Conservation (phyloP, 2,329 filamentous ascomycete genomes). For the Diaporthe nobilis region DNA sequence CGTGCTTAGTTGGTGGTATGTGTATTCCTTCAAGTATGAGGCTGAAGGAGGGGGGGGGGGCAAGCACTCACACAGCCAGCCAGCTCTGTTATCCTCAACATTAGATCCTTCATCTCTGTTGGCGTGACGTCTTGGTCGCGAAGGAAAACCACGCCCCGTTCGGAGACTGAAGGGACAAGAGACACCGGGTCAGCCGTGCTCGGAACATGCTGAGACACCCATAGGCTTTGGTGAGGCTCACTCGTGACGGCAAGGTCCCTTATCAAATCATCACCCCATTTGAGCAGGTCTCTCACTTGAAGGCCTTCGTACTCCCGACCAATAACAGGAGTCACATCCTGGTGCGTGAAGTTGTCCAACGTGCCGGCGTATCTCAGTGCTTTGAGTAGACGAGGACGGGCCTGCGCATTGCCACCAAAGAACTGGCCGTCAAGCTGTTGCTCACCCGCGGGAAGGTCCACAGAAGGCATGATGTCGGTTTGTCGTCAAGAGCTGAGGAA, state of each 20-base stretch:
- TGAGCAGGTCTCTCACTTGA: slow-evolving; percentile 50
- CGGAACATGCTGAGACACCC: background rate
- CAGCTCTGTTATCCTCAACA: slow-evolving; percentile 58
- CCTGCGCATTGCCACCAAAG: slow-evolving; percentile 47
- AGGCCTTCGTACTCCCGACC: slow-evolving; percentile 52
- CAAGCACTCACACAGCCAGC: slow-evolving; percentile 55
- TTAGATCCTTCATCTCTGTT: slow-evolving; percentile 60
- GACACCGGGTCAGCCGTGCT: slow-evolving; percentile 22
- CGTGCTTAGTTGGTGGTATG: background rate
- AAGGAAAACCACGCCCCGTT: slow-evolving; percentile 65
- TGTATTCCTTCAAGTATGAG: background rate
- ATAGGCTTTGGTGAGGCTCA: slow-evolving; percentile 40
- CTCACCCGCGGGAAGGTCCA: slow-evolving; percentile 40
- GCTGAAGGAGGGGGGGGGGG: no score
- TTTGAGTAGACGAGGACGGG: slow-evolving; percentile 44
- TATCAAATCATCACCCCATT: slow-evolving; percentile 50
- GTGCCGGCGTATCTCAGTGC: slow-evolving; percentile 53
- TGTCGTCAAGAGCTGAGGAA: background rate
- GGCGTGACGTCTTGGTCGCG: slow-evolving; percentile 62
- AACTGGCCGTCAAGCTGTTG: slow-evolving; percentile 43
- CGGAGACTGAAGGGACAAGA: slow-evolving; percentile 53
- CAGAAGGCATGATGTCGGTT: slow-evolving; percentile 54
- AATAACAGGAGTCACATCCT: slow-evolving; percentile 52
- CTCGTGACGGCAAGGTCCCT: slow-evolving; percentile 50
- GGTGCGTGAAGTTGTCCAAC: slow-evolving; percentile 56